Evolutionary conservation across 371 early-diverging fungal species (phyloP).

Genomic region (Rhizopus stolonifer): DNA sequence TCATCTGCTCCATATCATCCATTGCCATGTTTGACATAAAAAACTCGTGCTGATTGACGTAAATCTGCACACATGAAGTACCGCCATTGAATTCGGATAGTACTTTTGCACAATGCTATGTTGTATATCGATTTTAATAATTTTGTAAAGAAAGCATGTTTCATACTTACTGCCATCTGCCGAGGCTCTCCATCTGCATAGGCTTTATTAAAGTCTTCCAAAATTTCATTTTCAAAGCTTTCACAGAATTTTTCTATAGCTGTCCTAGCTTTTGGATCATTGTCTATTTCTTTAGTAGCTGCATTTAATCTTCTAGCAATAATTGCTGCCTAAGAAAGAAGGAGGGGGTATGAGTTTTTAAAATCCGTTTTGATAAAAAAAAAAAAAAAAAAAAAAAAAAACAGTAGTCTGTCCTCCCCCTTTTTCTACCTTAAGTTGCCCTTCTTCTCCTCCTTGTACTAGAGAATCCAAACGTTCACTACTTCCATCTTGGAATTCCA

Average conservation of each 20-base stretch:
- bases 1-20: slow-evolving; percentile 51
- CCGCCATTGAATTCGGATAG: slow-evolving; percentile 96
- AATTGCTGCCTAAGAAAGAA: slow-evolving; percentile 87
- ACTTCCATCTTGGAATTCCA: slow-evolving; percentile 82
- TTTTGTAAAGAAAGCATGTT: no score
- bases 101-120: slow-evolving; percentile 81
- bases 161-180: slow-evolving; percentile 62
- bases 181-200: slow-evolving; percentile 69
- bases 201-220: slow-evolving; percentile 85
- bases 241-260: slow-evolving; percentile 93
- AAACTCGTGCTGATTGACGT: slow-evolving; percentile 95
- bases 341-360: no score
- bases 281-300: slow-evolving; percentile 87
- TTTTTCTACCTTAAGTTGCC: slow-evolving; percentile 73
- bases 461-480: slow-evolving; percentile 75
- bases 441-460: slow-evolving; percentile 74
- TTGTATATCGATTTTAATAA: no score
- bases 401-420: background rate
- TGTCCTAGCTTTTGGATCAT: slow-evolving; percentile 68
- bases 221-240: slow-evolving; percentile 83
- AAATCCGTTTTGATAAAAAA: no score
- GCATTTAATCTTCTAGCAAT: slow-evolving; percentile 83
- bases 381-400: no score
- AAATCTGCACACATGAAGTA: slow-evolving; percentile 88
- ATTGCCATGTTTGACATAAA: slow-evolving; percentile 83